A percentile compares a stretch with the other conserved stretches of the same genome.
Conservation (phyloP, 2,329 filamentous ascomycete species). For the Alternaria metachromatica region DNA sequence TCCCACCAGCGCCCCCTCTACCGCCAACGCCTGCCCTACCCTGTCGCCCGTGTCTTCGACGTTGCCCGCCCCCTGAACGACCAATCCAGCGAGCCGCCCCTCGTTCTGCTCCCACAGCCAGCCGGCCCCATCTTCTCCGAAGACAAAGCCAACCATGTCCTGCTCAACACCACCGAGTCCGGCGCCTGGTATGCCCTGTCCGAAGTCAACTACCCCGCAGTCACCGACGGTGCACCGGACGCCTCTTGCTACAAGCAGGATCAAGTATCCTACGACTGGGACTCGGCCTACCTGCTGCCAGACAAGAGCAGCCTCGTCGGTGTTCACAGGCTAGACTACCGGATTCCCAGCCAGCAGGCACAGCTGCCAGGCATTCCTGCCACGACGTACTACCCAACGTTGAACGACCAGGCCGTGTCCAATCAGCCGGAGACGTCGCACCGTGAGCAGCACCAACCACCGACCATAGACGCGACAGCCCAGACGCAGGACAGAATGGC, state of each 20-base stretch:
- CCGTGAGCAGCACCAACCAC: slow-evolving; percentile 18
- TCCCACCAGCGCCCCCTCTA: slow-evolving; percentile 41
- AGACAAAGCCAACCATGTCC: slow-evolving; percentile 60
- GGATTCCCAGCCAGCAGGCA: slow-evolving; percentile 26
- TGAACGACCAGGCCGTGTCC: slow-evolving; percentile 28
- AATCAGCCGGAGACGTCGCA: slow-evolving; percentile 30
- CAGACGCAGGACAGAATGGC: slow-evolving; percentile 19
- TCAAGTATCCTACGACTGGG: slow-evolving; percentile 32
- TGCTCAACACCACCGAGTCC: slow-evolving; percentile 83
- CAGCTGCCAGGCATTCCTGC: slow-evolving; percentile 33
- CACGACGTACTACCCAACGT: slow-evolving; percentile 29
- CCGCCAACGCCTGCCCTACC: slow-evolving; percentile 70
- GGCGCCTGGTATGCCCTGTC: slow-evolving; percentile 96
- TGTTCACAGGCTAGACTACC: slow-evolving; percentile 46
- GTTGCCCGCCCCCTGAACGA: slow-evolving; percentile 76
- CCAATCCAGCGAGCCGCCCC: slow-evolving; percentile 71
- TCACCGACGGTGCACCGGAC: slow-evolving; percentile 71
- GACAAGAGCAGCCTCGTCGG: slow-evolving; percentile 48
- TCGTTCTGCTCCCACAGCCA: slow-evolving; percentile 88
- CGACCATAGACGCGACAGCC: slow-evolving; percentile 29
- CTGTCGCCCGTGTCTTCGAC: slow-evolving; percentile 88
- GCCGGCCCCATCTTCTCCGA: slow-evolving; percentile 63
- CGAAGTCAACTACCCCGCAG: slow-evolving; percentile 82
- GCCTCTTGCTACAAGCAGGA: slow-evolving; percentile 62
- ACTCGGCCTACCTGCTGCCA: slow-evolving; percentile 35